Base-by-base conservation (phyloP, 1,139 yeast species). In the Zygosaccharomyces sapae region DNA sequence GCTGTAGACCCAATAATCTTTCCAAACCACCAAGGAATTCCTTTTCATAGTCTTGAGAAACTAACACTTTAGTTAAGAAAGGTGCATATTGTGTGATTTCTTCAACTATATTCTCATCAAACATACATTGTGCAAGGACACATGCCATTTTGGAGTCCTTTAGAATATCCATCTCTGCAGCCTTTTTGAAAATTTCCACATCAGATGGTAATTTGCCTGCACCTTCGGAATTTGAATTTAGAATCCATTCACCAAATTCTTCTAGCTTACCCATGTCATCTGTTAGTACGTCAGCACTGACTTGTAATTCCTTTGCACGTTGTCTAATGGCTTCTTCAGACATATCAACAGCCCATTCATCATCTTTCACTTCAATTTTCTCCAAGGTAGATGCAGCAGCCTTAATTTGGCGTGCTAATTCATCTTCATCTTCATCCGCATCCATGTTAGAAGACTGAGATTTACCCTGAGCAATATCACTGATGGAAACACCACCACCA, bases 261-360 rank as follows among this genome's bases (percentile, higher is more conserved):
- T 84, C 86, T 59, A 75, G 75, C 57, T 77, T 74, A 45, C 64
- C 60, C 44, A 65, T 57, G 38, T 64, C 69, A 30, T 61, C 57
- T 66, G 74, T 77, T 50, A 73, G 68, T 44, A 68, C 69, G 46
- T 69, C 71, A 41, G 71, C 68, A 33, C 68, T 72, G 9, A 62
- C 83, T 69, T 89, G 95, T 55, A 90, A 76, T 65, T 86, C 95
- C 62, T 81, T 75, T 48, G 96, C 96, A 71, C 99, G 86, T 38
- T 87, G 89, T 64, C 86, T 85, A 59, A 94, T 88, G 47, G 98
- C 98, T 70, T 89, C 98, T 66, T 86, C 95, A 45, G 96, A 86
- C 81, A 92, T 86, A 68, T 92, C 99, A 45, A 90, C 97, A 18
- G 97, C 89, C 98, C 98, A 92, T 56, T 88, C 96, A 59, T 87